A percentile compares a stretch with the other conserved stretches of the same genome.
Conservation (phyloP, 1,139 yeast genomes). For the Geotrichum fermentans region DNA sequence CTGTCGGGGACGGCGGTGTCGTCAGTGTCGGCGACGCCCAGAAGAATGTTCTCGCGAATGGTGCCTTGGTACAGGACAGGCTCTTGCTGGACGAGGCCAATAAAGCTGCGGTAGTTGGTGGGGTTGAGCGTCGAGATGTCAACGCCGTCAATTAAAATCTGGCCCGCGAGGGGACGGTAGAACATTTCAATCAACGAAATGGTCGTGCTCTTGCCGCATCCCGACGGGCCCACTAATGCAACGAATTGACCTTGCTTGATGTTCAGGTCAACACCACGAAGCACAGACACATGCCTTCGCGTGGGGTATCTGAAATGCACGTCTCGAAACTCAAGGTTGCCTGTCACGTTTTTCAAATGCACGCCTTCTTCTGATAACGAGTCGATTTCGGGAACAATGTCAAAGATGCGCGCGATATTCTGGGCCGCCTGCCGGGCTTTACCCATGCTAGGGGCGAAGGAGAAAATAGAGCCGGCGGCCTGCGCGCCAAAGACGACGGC, state of each 20-base stretch:
- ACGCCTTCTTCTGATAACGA: conserved; percentile 50
- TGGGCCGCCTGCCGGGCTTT: conserved; percentile 58
- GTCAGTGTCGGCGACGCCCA: conserved; percentile 47
- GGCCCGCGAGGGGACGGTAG: conserved; percentile 69
- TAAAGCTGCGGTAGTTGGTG: conserved; percentile 60
- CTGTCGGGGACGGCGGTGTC: conserved; percentile 42
- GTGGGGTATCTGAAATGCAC: conserved; percentile 81
- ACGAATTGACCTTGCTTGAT: conserved; percentile 80
- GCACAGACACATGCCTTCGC: conserved; percentile 66
- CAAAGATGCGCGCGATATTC: conserved; percentile 68
- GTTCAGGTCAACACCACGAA: conserved; percentile 58
- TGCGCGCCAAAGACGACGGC: conserved; percentile 77
- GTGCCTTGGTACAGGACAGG: conserved; percentile 85
- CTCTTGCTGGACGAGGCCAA: conserved; percentile 84
- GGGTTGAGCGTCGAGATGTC: conserved; percentile 68
- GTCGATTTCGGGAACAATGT: conserved; percentile 58
- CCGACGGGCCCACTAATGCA: conserved; percentile 93
- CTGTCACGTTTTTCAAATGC: conserved; percentile 39
- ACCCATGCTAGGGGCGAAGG: conserved; percentile 75
- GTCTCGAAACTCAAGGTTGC: conserved; percentile 58
- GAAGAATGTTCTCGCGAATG: conserved; percentile 71
- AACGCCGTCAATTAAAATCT: conserved; percentile 62
- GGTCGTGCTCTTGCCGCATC: conserved; percentile 90
- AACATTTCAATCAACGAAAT: conserved; percentile 76
- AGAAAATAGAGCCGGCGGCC: conserved; percentile 77